A percentile compares a stretch with the other conserved stretches of the same genome.
phyloP scores from a whole-genome alignment of 1,284 basidiomycete species.

The Tylopilus sp. region DNA sequence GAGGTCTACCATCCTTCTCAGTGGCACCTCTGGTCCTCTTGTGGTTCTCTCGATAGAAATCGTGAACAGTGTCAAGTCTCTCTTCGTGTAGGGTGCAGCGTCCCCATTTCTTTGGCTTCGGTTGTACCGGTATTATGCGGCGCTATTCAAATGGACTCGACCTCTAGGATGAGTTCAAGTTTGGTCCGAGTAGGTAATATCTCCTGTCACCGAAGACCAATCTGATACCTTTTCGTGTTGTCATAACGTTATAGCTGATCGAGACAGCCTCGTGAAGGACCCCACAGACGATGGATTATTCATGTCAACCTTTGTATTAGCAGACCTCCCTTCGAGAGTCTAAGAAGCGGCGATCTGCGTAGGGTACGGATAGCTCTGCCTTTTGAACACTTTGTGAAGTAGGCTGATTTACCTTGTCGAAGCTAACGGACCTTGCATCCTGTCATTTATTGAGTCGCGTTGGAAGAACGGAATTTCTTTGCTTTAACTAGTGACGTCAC shows the following conservation, averaged over 20 bases:
- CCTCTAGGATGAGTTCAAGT: conserved; percentile 51
- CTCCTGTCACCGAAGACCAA: not conserved
- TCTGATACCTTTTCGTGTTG: conserved; percentile 1
- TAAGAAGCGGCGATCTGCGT: not conserved
- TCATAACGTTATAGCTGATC: conserved; percentile 1
- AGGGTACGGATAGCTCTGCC: not conserved
- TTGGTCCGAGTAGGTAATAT: conserved; percentile 18
- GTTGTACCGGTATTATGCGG: conserved; percentile 17
- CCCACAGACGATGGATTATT: not conserved
- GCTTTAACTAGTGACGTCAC: no score
- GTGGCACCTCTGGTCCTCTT: no score
- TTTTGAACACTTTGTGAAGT: no score
- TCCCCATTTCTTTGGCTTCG: conserved; percentile 1
- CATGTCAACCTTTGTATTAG: conserved; percentile 6
- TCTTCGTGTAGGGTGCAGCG: not conserved
- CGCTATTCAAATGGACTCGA: conserved; percentile 48
- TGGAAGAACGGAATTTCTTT: no score
- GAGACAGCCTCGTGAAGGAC: conserved; percentile 6
- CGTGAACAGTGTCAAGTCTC: no score
- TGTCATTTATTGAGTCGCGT: no score
- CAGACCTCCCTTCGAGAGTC: conserved; percentile 7
- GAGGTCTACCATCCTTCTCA: no score
- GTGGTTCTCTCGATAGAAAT: no score
- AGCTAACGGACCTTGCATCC: no score
- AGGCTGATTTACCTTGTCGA: no score